phyloP scores from a whole-genome alignment of 2,329 filamentous ascomycete genomes.

The Fusarium heterosporum region DNA sequence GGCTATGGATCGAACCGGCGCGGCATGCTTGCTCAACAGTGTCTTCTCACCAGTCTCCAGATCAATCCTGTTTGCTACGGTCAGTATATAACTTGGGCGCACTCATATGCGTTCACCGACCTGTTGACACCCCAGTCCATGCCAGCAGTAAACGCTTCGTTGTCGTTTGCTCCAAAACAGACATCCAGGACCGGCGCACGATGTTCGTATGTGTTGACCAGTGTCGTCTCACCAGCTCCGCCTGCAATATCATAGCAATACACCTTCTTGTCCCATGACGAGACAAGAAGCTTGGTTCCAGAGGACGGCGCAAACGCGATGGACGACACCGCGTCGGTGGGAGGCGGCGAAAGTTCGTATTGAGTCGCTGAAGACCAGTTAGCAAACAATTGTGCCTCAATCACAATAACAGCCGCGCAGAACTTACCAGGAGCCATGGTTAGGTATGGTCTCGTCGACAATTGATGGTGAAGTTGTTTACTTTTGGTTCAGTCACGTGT shows the following conservation, averaged over 20 bases:
- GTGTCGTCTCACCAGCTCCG: constrained; percentile 63
- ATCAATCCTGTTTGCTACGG: constrained; percentile 65
- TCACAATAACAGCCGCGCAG: not conserved
- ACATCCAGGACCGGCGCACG: constrained; percentile 89
- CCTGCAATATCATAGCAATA: constrained; percentile 85
- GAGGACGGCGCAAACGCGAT: constrained; percentile 85
- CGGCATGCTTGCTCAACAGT: constrained; percentile 80
- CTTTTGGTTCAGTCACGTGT: constrained; percentile 53
- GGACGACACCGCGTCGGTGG: constrained; percentile 87
- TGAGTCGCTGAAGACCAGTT: constrained; percentile 67
- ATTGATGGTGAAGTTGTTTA: constrained; percentile 52
- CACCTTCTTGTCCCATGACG: constrained; percentile 93
- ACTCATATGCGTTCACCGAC: constrained; percentile 55
- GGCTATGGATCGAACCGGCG: constrained; percentile 84
- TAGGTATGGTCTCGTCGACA: constrained; percentile 37
- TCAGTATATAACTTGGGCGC: constrained; percentile 23
- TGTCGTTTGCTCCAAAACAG: constrained; percentile 86
- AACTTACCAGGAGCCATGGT: constrained; percentile 58
- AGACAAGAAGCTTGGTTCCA: constrained; percentile 83
- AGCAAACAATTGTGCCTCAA: constrained; percentile 14
- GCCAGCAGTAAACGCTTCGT: constrained; percentile 86
- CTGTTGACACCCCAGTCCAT: constrained; percentile 87
- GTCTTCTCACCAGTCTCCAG: constrained; percentile 78
- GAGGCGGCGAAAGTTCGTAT: constrained; percentile 85
- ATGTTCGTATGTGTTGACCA: constrained; percentile 81